Conservation (phyloP, 345 rosid species). For the Salix viminalis region DNA sequence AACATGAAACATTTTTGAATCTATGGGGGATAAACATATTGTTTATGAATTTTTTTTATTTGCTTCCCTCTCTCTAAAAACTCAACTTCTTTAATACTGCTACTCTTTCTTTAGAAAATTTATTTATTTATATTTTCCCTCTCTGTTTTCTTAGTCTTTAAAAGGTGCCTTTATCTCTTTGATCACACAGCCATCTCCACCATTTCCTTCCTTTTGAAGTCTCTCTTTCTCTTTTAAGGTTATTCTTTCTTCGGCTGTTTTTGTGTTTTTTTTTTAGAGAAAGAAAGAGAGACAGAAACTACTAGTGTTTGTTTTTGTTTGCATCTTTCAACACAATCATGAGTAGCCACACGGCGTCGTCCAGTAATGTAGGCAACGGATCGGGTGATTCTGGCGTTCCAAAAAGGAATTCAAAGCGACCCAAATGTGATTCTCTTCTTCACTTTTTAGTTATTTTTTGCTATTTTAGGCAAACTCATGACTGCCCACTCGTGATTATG, state of each 20-base stretch:
- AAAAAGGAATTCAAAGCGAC: slow-evolving; percentile 80
- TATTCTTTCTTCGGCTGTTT: background rate
- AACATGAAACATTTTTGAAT: background rate
- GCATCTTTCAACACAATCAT: slow-evolving; percentile 7
- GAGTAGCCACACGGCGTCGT: slow-evolving; percentile 49
- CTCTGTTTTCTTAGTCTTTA: background rate
- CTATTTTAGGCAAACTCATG: background rate
- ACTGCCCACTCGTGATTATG: background rate
- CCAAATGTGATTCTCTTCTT: slow-evolving; percentile 59
- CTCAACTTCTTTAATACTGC: background rate
- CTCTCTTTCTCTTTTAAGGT: too few relatives aligned
- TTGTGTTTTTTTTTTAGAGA: background rate
- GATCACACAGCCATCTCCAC: background rate
- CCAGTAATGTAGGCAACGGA: slow-evolving; percentile 62
- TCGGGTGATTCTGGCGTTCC: slow-evolving; percentile 73
- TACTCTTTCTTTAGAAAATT: background rate
- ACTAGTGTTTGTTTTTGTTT: background rate
- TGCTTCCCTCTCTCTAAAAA: background rate
- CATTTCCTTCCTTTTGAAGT: background rate
- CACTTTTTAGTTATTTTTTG: background rate
- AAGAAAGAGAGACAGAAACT: background rate
- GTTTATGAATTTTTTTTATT: background rate
- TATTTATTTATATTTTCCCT: background rate
- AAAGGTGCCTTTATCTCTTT: background rate
- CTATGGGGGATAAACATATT: background rate